These are phyloP conservation scores for Sporothrix pseudoabietina DNA, from an alignment of 2,329 filamentous ascomycete genomes.

Conservation along the genomic window DNA sequence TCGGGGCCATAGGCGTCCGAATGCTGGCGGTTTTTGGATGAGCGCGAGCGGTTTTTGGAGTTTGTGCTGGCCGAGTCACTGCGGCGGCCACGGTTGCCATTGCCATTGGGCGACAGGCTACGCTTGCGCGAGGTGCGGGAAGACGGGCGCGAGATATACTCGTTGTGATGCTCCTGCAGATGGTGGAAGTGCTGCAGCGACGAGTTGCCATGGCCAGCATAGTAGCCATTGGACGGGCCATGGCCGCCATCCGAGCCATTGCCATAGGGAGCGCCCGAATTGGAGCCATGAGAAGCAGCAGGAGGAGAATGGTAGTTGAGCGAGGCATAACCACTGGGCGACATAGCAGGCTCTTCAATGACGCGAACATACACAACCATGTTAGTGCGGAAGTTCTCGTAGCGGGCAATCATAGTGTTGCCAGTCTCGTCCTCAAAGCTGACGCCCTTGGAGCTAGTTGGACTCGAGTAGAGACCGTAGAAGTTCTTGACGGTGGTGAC, in stretches of 20 bases:
- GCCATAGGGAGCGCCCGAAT: neutral
- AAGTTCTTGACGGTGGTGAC: conserved; percentile 99
- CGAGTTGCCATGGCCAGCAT: conserved; percentile 48
- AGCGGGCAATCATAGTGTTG: conserved; percentile 89
- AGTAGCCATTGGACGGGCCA: conserved; percentile 45
- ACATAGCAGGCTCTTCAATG: conserved; percentile 60
- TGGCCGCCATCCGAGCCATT: conserved; percentile 51
- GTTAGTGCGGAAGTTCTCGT: conserved; percentile 91
- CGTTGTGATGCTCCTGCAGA: conserved; percentile 50
- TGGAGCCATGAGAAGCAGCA: conserved; percentile 39
- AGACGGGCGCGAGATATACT: conserved; percentile 66
- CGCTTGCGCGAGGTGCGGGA: conserved; percentile 74
- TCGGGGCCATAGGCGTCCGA: conserved; percentile 60
- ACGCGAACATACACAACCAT: conserved; percentile 94
- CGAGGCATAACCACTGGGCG: conserved; percentile 46
- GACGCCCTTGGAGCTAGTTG: conserved; percentile 71
- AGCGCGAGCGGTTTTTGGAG: conserved; percentile 66
- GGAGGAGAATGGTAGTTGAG: conserved; percentile 33
- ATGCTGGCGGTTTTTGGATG: conserved; percentile 54
- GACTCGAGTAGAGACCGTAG: conserved; percentile 87
- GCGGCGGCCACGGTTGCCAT: conserved; percentile 65
- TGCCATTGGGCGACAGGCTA: conserved; percentile 70
- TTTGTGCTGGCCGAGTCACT: conserved; percentile 70
- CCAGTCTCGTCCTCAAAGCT: conserved; percentile 92
- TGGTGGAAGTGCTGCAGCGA: conserved; percentile 39